Base-by-base conservation (phyloP, 495 filamentous ascomycete species). In the Xylaria sp. region DNA sequence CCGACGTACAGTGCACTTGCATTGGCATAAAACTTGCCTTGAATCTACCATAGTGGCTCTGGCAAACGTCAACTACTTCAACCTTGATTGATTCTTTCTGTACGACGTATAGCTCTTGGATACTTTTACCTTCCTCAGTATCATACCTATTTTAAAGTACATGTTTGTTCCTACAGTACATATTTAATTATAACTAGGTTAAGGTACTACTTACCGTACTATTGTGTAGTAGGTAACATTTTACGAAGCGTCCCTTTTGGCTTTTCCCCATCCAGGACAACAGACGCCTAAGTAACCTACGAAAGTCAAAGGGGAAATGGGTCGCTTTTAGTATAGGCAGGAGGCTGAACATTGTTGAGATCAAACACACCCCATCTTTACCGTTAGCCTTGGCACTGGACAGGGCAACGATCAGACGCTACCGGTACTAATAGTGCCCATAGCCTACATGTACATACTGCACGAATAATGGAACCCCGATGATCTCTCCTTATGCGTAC, bases 271-370 rank as follows among this genome's bases (percentile, higher is more conserved):
- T 57, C 26, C 15, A 55, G 24, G 53, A 4, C 11, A 26, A 1
- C 21, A 17, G 4, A n/a, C n/a, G n/a, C n/a, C 5, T 31, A 17
- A 5, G 7, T 53, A 19, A 19, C 17, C 17, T 8, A 35, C 29
- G 9, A 40, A 59, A 37, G 31, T 21, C 21, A 43, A 29, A 43
- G 35, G 37, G 19, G 5, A 21, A 62, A 37, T 29, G 37, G 59
- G 5, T 37, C 3, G n/a, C 21, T 43, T 43, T 17, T n/a, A 15
- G n/a, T n/a, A n/a, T n/a, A n/a, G 21, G 37, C 37, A 43, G 59
- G 59, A 40, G 59, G 59, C 57, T 59, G 57, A 59, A 59, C 19
- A n/a, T 59, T 59, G 57, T 43, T 12, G 59, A 62, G 59, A 62
- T 29, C 59, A 43, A 41, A 43, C 59, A 43, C n/a, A 14, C 58